Evolutionary conservation across 805 yeast genomes (phyloP).

Genomic region (Wickerhamomyces bisporus): DNA sequence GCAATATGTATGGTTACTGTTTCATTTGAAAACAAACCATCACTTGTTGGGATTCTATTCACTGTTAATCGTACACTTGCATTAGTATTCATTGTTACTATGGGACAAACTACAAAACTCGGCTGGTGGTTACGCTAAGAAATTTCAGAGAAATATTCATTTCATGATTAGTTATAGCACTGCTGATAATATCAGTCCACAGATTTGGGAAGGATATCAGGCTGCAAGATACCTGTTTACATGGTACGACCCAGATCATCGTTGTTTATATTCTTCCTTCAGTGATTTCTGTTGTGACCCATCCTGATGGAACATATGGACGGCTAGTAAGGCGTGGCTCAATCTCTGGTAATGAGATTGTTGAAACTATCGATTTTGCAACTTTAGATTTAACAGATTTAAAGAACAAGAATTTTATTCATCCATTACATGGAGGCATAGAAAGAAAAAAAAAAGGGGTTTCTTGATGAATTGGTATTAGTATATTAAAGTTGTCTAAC

Average conservation of each 20-base stretch:
- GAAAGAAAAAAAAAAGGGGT: too few species aligned
- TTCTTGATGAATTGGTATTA: too few species aligned
- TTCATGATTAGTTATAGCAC: slow-evolving; percentile 34
- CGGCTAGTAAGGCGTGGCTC: slow-evolving; percentile 5
- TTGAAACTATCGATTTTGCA: slow-evolving; percentile 18
- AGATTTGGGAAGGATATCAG: slow-evolving; percentile 35
- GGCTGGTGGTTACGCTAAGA: slow-evolving; percentile 38
- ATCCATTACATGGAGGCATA: too few species aligned
- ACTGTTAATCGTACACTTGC: slow-evolving; percentile 30
- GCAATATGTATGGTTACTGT: slow-evolving; percentile 34
- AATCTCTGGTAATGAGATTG: slow-evolving; percentile 29
- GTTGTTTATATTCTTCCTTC: slow-evolving; percentile 36
- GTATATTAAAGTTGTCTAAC: too few species aligned
- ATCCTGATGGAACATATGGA: slow-evolving; percentile 47
- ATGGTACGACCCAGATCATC: slow-evolving; percentile 45
- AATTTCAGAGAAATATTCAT: slow-evolving; percentile 32
- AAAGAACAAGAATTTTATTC: slow-evolving; percentile 1
- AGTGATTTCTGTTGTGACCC: slow-evolving; percentile 27
- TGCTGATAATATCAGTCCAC: slow-evolving; percentile 42
- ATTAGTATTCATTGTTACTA: slow-evolving; percentile 18
- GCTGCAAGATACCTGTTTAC: slow-evolving; percentile 38
- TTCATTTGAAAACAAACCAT: slow-evolving; percentile 31
- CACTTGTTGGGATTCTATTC: slow-evolving; percentile 24
- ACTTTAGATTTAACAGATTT: slow-evolving; percentile 4
- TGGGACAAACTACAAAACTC: slow-evolving; percentile 7